Base-by-base conservation (phyloP, 1,284 basidiomycete species). In the Sporisorium sorghi region DNA sequence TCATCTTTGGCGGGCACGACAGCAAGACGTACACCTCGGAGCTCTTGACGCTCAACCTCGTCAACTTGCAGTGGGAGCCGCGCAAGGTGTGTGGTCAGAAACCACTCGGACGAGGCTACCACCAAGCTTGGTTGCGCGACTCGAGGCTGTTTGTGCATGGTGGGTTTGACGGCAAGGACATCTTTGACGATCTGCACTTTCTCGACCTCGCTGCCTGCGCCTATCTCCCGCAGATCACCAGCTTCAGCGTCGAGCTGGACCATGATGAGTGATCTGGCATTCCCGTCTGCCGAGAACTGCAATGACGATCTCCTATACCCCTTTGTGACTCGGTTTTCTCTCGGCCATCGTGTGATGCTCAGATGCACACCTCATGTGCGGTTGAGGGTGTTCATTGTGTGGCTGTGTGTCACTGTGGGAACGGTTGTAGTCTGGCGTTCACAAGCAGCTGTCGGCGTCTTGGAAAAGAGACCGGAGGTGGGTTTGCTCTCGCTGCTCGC, bases 151-250 rank as follows among this genome's bases (percentile, higher is more conserved):
- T 93, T 85, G 86, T 94, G 33, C 92, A 94, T 78, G 94, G 94
- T 35, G 94, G 94, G 39, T 94, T 92, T 83, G 92, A 95, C 69
- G 93, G 93, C 3, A 87, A 88, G 33, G 88, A 88, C 2, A 90
- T 93, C 12, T 93, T 90, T 81, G 92, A 94, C 77, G 94, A 96
- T 85, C 89, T 95, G 40, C 89, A 92, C 85, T 88, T 90, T 37
- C 87, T 96, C 47, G 94, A 97, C 80, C 88, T 96, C 40, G 92
- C 92, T 4, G 92, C 92, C 4, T 90, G 90, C 4, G 93, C 93
- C 35, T 97, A 95, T 85, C 86, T 96, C n/a, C 93, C 93, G 0
- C 93, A 96, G 85, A 93, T 96, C 19, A 93, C 92, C 19, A 76
- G 73, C 54, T 71, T 76, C 58, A 76, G 64, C 23, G 69, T 72